Base-by-base conservation (phyloP, 768 basidiomycete genomes). In the Leucocoprinus birnbaumii region DNA sequence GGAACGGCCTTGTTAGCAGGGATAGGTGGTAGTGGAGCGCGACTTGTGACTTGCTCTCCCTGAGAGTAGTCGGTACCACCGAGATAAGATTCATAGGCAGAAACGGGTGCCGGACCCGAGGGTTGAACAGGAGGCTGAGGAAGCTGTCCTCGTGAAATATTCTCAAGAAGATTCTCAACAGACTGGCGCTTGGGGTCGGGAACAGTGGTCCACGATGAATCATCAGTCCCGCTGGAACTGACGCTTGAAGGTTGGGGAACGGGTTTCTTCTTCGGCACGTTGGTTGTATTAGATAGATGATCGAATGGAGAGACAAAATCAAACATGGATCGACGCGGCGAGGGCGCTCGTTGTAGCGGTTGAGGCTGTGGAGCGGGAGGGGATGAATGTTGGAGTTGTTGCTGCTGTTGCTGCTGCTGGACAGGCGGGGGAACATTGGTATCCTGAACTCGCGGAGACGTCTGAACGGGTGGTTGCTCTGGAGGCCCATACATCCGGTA, bases 261-360 rank as follows among this genome's bases (percentile, higher is more conserved):
- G 18, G 87, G 83, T 65, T 89, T 90, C 66, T 89, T 91, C 66
- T 90, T 89, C 74, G 87, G 88, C 52, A 79, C 67, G 40, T 66
- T 65, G 0, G 80, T 58, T 34, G 79, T 65, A n/a, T 77, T 71
- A 7, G 83, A 77, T 44, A 93, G 78, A 22, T 88, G 90, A 61
- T 94, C 91, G 61, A 93, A 92, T 2, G 91, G 86, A 47, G 89
- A 91, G 48, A 87, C 78, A 58, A 89, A 93, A 37, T 92, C 89
- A 61, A 94, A 94, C 80, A 91, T 83, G 47, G 89, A 87, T 68
- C 87, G 86, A 62, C 84, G 86, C 21, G 86, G 80, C 40, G 87
- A 85, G 26, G 89, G 81, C 0, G 86, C 83, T 2, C 80, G 73
- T 55, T 75, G 80, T n/a, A n/a, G n/a, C 48, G 77, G 78, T 25